These are phyloP conservation scores for Calonectria henricotiae DNA, from an alignment of 2,329 filamentous ascomycete species.

Conservation along the genomic window DNA sequence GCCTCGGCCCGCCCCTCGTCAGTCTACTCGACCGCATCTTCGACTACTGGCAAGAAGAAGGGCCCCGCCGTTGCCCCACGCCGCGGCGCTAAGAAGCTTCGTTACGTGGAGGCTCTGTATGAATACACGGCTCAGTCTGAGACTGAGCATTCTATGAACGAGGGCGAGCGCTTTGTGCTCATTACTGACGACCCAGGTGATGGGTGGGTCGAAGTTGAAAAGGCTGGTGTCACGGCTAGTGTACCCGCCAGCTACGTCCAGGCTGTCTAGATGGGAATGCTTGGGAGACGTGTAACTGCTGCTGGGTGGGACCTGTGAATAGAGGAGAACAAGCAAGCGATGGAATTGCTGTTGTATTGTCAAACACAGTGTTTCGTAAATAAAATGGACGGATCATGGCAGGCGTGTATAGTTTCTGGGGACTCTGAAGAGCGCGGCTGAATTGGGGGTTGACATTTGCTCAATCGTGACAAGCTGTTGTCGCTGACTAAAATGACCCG, in stretches of 20 bases:
- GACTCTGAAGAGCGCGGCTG: not conserved
- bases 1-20: conserved; percentile 77
- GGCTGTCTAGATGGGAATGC: conserved; percentile 69
- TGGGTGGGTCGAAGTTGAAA: conserved; percentile 98
- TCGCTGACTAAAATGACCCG: not conserved
- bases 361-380: conserved; percentile 29
- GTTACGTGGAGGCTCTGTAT: conserved; percentile 94
- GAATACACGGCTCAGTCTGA: conserved; percentile 91
- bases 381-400: conserved; percentile 31
- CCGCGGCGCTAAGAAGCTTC: conserved; percentile 92
- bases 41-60: conserved; percentile 79
- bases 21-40: conserved; percentile 77
- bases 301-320: conserved; percentile 38
- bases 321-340: conserved; percentile 38
- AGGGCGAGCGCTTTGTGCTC: conserved; percentile 93
- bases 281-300: conserved; percentile 5
- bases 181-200: conserved; percentile 91
- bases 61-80: conserved; percentile 93
- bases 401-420: conserved; percentile 39
- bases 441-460: not conserved
- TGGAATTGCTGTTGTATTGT: conserved; percentile 32
- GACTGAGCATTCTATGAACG: conserved; percentile 89
- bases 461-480: not conserved
- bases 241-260: conserved; percentile 96
- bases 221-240: conserved; percentile 87